Evolutionary conservation across 371 early-diverging fungal species (phyloP), one percentile per base, ranked within the genome.

Genomic region (Mortierella sp.): DNA sequence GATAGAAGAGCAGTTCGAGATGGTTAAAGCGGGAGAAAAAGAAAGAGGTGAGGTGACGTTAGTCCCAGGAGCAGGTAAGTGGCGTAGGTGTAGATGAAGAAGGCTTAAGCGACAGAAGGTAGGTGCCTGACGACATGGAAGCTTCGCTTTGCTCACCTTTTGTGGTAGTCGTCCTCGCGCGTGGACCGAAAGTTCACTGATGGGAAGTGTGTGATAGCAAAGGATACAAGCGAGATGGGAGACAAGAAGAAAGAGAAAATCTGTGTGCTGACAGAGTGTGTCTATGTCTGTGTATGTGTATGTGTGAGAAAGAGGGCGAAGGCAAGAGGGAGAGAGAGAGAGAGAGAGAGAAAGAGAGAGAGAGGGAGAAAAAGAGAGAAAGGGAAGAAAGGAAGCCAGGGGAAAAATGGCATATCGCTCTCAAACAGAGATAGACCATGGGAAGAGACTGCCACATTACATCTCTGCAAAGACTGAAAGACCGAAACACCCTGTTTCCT

Each of bases 71-170:
- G 27, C 41, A 24, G 24, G 19, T 39, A 26, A 30, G n/a, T 27
- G 56, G 23, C 26, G 27, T 1, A 26, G 24, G 15, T 21, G 27
- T 34, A 24, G 58, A 48, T 2, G 12, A 30, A 61, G 32, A 46
- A 15, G 32, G n/a, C 2, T 11, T 6, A 28, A 31, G 42, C 6
- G 27, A 46, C 37, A 41, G 41, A 54, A 28, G 42, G 15, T 21
- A 11, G 17, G 12, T 4, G 7, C n/a, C 24, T 5, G 15, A 26
- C 24, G 21, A 21, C 21, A 8, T 15, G 23, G 26, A 55, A 27
- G 50, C 24, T 37, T 32, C 47, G 24, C 31, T 56, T 56, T 56
- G 56, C 47, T 56, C 47, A 56, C 56, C 56, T 56, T 46, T 47
- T 47, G 9, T 56, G 34, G 47, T 30, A 34, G 37, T 34, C 37